Evolutionary conservation across 805 yeast species (phyloP).

Genomic region (Metschnikowia dekortorum): DNA sequence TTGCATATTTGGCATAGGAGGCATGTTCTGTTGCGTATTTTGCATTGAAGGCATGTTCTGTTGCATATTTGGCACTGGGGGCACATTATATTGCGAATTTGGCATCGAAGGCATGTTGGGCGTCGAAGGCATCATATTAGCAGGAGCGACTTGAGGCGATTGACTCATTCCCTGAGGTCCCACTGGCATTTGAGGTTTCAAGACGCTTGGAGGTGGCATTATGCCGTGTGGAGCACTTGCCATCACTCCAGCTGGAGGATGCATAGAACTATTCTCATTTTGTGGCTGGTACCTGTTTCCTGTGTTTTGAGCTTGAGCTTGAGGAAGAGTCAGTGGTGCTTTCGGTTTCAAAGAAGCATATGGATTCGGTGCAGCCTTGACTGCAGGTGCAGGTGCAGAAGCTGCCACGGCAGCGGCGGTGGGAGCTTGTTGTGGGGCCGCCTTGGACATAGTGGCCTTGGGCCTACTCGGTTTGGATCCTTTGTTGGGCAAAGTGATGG

Average conservation of each 20-base stretch:
- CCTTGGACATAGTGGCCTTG: not conserved
- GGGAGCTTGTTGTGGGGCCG: constrained; percentile 5
- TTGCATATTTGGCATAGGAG: not conserved
- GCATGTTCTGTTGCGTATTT: not conserved
- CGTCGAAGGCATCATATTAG: not conserved
- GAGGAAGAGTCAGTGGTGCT: constrained; percentile 3
- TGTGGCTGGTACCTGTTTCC: constrained; percentile 12
- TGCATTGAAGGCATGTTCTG: not conserved
- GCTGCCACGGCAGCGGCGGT: constrained; percentile 10
- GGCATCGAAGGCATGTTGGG: not conserved
- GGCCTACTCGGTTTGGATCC: not conserved
- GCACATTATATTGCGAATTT: not conserved
- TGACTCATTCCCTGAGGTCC: not conserved
- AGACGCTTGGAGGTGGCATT: not conserved
- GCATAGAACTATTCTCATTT: constrained; percentile 2
- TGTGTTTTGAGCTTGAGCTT: not conserved
- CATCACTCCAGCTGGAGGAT: not conserved
- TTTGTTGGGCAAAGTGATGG: constrained; percentile 31
- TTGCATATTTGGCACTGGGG: not conserved
- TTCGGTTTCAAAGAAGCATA: constrained; percentile 22
- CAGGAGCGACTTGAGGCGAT: not conserved
- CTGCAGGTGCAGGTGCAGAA: constrained; percentile 18
- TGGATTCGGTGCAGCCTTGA: constrained; percentile 25
- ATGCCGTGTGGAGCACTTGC: not conserved
- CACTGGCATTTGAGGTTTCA: not conserved